Percentiles rank a stretch among this genome's conserved stretches.
Conservation (phyloP, 208 protist species). For the Acanthamoeba healyi region DNA sequence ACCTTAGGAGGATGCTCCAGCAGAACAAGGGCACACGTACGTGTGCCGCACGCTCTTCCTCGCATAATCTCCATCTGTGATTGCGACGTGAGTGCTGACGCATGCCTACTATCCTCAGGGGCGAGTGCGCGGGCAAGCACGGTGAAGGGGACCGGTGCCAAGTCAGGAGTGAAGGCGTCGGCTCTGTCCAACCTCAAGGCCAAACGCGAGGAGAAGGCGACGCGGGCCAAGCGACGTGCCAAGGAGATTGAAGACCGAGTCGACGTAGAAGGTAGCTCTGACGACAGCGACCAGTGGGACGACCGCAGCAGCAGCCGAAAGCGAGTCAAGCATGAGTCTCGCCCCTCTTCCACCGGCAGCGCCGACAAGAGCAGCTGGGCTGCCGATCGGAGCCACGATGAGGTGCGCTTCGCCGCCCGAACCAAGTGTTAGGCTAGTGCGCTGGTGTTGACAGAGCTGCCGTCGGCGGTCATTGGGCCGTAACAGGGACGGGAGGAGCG, state of each 20-base stretch:
- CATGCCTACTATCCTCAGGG: not conserved
- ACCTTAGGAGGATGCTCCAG: not conserved
- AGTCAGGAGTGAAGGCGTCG: not conserved
- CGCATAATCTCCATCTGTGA: not conserved
- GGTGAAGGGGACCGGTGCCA: not conserved
- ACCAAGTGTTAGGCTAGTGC: too few species aligned
- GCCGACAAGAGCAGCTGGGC: not conserved
- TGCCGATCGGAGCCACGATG: not conserved
- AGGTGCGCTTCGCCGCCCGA: not conserved
- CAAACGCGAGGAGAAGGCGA: not conserved
- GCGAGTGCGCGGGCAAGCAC: not conserved
- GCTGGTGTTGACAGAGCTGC: too few species aligned
- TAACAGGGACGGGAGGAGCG: not conserved
- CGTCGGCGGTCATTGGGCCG: not conserved
- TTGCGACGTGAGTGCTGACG: not conserved
- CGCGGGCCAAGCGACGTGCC: not conserved
- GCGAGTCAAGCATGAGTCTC: not conserved
- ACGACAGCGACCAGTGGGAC: not conserved
- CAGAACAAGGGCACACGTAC: not conserved
- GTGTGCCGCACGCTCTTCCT: not conserved
- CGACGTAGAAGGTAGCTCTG: not conserved
- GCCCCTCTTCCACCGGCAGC: not conserved
- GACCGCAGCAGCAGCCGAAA: not conserved
- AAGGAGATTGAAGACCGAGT: not conserved
- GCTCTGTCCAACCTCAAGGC: not conserved